These are phyloP conservation scores for Botrytis fabae DNA, from an alignment of 2,329 filamentous ascomycete species.

Conservation along the genomic window DNA sequence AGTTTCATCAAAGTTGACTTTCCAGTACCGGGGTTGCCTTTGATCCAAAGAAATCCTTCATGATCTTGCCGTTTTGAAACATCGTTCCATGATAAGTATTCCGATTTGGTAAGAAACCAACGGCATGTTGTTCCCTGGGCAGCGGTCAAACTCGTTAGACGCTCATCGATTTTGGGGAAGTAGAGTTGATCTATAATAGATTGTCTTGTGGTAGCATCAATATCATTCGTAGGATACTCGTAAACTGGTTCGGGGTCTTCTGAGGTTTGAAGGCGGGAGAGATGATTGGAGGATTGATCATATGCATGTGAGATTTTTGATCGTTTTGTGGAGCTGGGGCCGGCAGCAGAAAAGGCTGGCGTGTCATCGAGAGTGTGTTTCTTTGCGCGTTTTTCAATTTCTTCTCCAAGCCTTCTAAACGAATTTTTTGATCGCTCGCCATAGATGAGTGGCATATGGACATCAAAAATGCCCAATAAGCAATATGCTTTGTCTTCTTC, in stretches of 20 bases:
- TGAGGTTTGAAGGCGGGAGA: not conserved
- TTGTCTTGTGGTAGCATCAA: slow-evolving; percentile 26
- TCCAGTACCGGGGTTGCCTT: slow-evolving; percentile 48
- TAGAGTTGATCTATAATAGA: slow-evolving; percentile 41
- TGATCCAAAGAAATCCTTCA: slow-evolving; percentile 49
- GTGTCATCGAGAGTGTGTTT: slow-evolving; percentile 27
- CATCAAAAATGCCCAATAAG: slow-evolving; percentile 47
- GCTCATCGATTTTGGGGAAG: slow-evolving; percentile 46
- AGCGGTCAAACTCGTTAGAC: slow-evolving; percentile 42
- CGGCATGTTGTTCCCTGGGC: slow-evolving; percentile 45
- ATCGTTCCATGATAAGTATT: slow-evolving; percentile 46
- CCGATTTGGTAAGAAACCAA: slow-evolving; percentile 43
- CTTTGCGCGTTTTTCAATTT: slow-evolving; percentile 35
- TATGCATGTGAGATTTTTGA: slow-evolving; percentile 20
- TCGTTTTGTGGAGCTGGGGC: slow-evolving; percentile 26
- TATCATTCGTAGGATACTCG: slow-evolving; percentile 10
- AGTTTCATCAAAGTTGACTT: slow-evolving; percentile 49
- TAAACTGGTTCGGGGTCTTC: not conserved
- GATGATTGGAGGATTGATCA: slow-evolving; percentile 13
- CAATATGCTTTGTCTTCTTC: slow-evolving; percentile 45
- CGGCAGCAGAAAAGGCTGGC: slow-evolving; percentile 17
- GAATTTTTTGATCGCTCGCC: slow-evolving; percentile 40
- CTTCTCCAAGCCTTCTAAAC: slow-evolving; percentile 41
- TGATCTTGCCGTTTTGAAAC: slow-evolving; percentile 36
- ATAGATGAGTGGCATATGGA: slow-evolving; percentile 48